Evolutionary conservation across 805 yeast genomes (phyloP), one percentile per base, ranked within the genome.

Genomic region (Candida sanyiensis): DNA sequence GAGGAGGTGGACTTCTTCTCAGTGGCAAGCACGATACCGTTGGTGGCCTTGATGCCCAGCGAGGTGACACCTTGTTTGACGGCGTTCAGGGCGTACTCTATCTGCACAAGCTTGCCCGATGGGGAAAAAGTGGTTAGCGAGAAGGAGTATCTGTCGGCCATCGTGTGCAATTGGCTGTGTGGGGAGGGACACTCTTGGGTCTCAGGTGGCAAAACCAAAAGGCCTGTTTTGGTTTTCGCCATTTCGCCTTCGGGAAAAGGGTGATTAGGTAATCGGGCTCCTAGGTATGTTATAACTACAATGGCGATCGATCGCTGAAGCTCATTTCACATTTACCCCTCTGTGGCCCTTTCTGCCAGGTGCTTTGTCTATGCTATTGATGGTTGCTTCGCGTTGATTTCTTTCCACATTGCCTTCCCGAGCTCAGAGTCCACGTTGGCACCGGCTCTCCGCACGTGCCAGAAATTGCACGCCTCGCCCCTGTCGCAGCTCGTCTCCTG

Each of bases 61-160:
- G 97, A 84, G 10, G 97, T 89, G 37, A 93, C 96, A 61, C 99
- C 99, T 59, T 88, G 96, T 56, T 90, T 93, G 31, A 93, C 98
- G 1, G 96, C 97, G 50, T 90, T 89, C 52, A 93, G 71, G 13
- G 99, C 98, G 62, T 93, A 90, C 62, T 93, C 98, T 54, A 93
- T 93, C 68, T 93, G 99, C 35, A 89, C 96, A 50, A 93, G 76
- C 70, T 93, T 93, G 51, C 99, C 99, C 89, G 83, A 84, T 57
- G 99, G 98, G 35, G 97, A 90, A 63, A 93, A 93, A 13, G 98
- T 93, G 19, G 98, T 93, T 46, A 93, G 74, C 18, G 98, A 93
- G 61, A 93, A 93, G 16, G 97, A 88, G 66, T 93, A 93, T 73
- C 98, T 80, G 64, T 93, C 98, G 44, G 98, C 95, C 97, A 93